Percentiles rank a stretch among this genome's conserved stretches.
phyloP scores from a whole-genome alignment of 2,329 filamentous ascomycete species.

The Didymellaceae sp. region DNA sequence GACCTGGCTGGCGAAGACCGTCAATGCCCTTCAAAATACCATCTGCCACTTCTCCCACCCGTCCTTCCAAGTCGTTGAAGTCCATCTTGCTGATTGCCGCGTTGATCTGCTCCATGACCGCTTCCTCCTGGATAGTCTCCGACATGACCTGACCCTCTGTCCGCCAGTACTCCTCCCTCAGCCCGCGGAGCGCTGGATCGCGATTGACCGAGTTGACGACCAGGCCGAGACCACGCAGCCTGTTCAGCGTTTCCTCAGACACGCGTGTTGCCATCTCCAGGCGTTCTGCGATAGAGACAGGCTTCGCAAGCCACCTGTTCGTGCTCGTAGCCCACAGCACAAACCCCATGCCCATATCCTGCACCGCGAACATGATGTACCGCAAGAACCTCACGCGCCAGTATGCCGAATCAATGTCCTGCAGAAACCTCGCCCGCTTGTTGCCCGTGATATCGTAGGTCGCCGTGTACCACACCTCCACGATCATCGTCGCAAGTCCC shows the following conservation, averaged over 20 bases:
- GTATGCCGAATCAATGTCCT: slow-evolving; percentile 73
- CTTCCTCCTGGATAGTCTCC: slow-evolving; percentile 78
- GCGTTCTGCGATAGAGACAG: slow-evolving; percentile 68
- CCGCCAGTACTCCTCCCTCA: slow-evolving; percentile 77
- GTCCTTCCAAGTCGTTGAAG: slow-evolving; percentile 64
- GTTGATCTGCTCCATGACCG: slow-evolving; percentile 74
- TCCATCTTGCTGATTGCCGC: slow-evolving; percentile 71
- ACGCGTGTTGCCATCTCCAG: slow-evolving; percentile 65
- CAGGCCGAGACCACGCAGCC: slow-evolving; percentile 74
- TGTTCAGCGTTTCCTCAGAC: slow-evolving; percentile 67
- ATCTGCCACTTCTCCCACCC: slow-evolving; percentile 63
- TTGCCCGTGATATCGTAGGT: slow-evolving; percentile 72
- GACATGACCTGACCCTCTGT: slow-evolving; percentile 76
- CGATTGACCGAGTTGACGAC: slow-evolving; percentile 80
- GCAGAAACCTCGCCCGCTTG: slow-evolving; percentile 62
- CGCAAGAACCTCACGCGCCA: slow-evolving; percentile 73
- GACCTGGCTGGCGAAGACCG: slow-evolving; percentile 22
- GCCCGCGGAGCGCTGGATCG: slow-evolving; percentile 72
- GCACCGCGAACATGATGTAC: slow-evolving; percentile 65
- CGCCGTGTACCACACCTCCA: slow-evolving; percentile 71
- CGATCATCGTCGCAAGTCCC: slow-evolving; percentile 62
- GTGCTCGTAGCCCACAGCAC: slow-evolving; percentile 80
- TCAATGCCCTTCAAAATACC: slow-evolving; percentile 44
- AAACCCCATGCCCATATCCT: slow-evolving; percentile 69
- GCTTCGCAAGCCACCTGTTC: slow-evolving; percentile 74